Conservation (phyloP, 139 green algal genomes). For the Monoraphidium neglectum region DNA sequence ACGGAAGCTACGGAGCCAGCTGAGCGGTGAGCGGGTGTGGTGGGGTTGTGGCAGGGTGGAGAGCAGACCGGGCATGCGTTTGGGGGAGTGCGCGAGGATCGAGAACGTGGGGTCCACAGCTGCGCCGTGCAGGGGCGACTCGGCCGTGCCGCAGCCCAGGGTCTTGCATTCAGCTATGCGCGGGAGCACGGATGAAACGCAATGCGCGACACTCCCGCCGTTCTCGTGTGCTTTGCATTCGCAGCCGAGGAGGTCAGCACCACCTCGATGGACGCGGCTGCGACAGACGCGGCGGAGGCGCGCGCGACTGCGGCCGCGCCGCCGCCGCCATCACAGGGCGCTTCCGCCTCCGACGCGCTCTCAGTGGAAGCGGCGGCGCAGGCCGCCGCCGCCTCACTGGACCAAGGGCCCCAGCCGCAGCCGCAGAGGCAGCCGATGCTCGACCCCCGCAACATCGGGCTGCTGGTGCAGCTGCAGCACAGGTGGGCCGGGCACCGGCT, state of each 20-base stretch:
- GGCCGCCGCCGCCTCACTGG: not conserved
- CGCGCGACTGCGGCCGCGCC: not conserved
- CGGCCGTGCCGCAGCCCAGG: not conserved
- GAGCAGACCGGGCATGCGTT: not conserved
- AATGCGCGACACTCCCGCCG: not conserved
- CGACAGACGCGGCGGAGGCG: not conserved
- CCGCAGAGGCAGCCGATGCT: not conserved
- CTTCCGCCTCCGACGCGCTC: not conserved
- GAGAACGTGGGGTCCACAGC: not conserved
- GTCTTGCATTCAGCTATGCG: not conserved
- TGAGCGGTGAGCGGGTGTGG: not conserved
- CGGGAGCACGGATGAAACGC: not conserved
- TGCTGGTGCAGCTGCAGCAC: conserved; percentile 3
- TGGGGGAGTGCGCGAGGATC: not conserved
- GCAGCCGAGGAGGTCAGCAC: conserved; percentile 26
- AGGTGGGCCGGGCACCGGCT: conserved; percentile 18
- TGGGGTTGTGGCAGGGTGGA: not conserved
- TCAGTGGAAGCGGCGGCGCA: not conserved
- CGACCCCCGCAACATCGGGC: not conserved
- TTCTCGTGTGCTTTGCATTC: too few relatives aligned
- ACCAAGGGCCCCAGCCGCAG: conserved; percentile 4
- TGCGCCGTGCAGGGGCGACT: not conserved
- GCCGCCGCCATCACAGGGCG: not conserved
- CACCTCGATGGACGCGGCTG: conserved; percentile 4
- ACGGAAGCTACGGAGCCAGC: conserved; percentile 13